Conservation (phyloP, 768 basidiomycete genomes). For the Tricholoma terreum region DNA sequence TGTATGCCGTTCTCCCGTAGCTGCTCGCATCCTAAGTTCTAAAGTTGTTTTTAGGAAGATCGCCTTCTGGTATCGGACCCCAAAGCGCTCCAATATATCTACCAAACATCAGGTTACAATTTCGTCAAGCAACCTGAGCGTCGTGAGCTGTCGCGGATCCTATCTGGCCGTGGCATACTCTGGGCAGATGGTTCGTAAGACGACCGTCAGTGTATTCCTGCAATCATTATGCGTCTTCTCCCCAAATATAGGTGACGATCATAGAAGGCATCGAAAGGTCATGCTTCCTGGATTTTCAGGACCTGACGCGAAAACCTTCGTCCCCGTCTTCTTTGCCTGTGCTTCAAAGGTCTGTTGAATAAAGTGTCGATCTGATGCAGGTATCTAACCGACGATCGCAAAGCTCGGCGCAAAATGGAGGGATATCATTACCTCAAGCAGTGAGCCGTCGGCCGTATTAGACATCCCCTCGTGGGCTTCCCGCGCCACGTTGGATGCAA, state of each 20-base stretch:
- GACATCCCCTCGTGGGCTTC: slow-evolving; percentile 39
- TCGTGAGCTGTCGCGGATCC: slow-evolving; percentile 32
- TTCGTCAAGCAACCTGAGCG: slow-evolving; percentile 40
- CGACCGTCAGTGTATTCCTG: not conserved
- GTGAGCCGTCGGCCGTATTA: slow-evolving; percentile 27
- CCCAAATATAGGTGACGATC: slow-evolving; percentile 30
- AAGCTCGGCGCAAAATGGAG: slow-evolving; percentile 41
- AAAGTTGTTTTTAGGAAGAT: slow-evolving; percentile 32
- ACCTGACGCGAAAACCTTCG: slow-evolving; percentile 40
- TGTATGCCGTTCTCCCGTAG: slow-evolving; percentile 21
- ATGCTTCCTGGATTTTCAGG: slow-evolving; percentile 47
- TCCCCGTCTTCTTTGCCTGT: slow-evolving; percentile 37
- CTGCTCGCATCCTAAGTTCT: not conserved
- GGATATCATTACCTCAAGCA: slow-evolving; percentile 28
- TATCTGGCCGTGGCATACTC: slow-evolving; percentile 33
- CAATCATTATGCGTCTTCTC: not conserved
- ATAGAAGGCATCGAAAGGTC: slow-evolving; percentile 45
- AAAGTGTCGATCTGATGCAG: not conserved
- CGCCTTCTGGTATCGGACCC: slow-evolving; percentile 45
- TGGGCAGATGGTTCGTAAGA: slow-evolving; percentile 38
- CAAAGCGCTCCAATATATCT: slow-evolving; percentile 46
- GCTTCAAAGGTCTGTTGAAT: slow-evolving; percentile 29
- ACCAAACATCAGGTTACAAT: slow-evolving; percentile 40
- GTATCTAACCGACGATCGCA: not conserved
- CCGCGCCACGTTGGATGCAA: slow-evolving; percentile 47